A percentile compares a stretch with the other conserved stretches of the same genome.
phyloP scores from a whole-genome alignment of 805 yeast genomes.

The Millerozyma miso region DNA sequence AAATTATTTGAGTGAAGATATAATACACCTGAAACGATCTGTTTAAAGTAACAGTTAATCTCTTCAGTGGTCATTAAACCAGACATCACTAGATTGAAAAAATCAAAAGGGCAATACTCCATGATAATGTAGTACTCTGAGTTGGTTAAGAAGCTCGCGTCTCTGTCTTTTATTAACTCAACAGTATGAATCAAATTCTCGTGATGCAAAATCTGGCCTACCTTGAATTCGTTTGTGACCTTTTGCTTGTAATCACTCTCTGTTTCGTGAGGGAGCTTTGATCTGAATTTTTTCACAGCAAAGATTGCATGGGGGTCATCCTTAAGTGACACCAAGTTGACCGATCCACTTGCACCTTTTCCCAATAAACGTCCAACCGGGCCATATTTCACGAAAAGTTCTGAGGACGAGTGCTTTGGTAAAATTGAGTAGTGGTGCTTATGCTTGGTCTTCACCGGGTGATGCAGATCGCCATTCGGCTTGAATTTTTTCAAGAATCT shows the following conservation, averaged over 20 bases:
- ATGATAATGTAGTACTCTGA: slow-evolving; percentile 64
- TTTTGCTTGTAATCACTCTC: slow-evolving; percentile 70
- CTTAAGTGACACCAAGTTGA: slow-evolving; percentile 65
- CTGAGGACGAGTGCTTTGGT: slow-evolving; percentile 17
- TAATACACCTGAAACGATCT: slow-evolving; percentile 67
- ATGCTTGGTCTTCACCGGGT: background rate
- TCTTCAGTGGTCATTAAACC: slow-evolving; percentile 72
- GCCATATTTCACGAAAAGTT: slow-evolving; percentile 57
- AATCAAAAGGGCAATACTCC: slow-evolving; percentile 92
- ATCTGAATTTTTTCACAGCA: slow-evolving; percentile 85
- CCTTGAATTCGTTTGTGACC: slow-evolving; percentile 75
- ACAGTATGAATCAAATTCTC: slow-evolving; percentile 76
- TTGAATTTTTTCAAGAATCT: slow-evolving; percentile 51
- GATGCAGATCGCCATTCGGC: slow-evolving; percentile 9
- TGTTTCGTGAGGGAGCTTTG: slow-evolving; percentile 57
- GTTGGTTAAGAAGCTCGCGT: slow-evolving; percentile 13
- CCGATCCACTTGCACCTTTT: slow-evolving; percentile 94
- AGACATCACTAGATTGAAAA: slow-evolving; percentile 89
- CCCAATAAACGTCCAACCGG: slow-evolving; percentile 68
- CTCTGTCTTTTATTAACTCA: slow-evolving; percentile 69
- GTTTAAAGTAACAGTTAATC: slow-evolving; percentile 76
- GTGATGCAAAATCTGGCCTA: slow-evolving; percentile 72
- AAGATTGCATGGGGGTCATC: slow-evolving; percentile 49
- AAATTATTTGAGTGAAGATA: slow-evolving; percentile 79
- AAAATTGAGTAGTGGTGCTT: slow-evolving; percentile 6